Percentiles rank a stretch among this genome's conserved stretches.
phyloP scores from a whole-genome alignment of 108 stramenopile genomes.

The Cyclotella kingstonii region DNA sequence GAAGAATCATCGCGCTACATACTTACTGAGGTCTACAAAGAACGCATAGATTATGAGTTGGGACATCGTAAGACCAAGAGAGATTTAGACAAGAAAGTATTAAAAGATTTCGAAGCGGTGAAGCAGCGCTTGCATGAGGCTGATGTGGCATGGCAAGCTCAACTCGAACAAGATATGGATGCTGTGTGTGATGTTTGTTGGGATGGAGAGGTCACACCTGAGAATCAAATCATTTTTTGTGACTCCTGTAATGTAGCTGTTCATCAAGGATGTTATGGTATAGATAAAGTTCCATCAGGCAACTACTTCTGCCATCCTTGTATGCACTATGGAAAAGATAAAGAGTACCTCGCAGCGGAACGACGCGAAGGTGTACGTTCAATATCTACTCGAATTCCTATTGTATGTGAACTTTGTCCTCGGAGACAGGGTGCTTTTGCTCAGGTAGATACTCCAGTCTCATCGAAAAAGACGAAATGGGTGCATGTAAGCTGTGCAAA shows the following conservation, averaged over 20 bases:
- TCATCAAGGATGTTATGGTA: slow-evolving; percentile 87
- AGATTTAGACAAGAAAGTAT: slow-evolving; percentile 25
- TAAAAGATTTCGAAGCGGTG: slow-evolving; percentile 44
- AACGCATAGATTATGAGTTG: slow-evolving; percentile 50
- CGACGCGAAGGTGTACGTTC: slow-evolving; percentile 40
- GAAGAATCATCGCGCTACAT: slow-evolving; percentile 51
- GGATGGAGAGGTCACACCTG: slow-evolving; percentile 85
- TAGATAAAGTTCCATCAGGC: slow-evolving; percentile 81
- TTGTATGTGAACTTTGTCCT: slow-evolving; percentile 83
- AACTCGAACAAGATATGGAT: slow-evolving; percentile 86
- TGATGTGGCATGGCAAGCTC: slow-evolving; percentile 62
- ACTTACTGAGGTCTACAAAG: slow-evolving; percentile 46
- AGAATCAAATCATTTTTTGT: slow-evolving; percentile 91
- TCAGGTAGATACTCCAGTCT: slow-evolving; percentile 35
- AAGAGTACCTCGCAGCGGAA: slow-evolving; percentile 44
- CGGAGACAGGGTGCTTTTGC: slow-evolving; percentile 74
- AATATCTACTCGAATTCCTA: slow-evolving; percentile 46
- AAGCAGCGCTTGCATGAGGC: slow-evolving; percentile 53
- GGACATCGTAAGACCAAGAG: slow-evolving; percentile 23
- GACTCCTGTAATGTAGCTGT: slow-evolving; percentile 88
- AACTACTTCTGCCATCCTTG: slow-evolving; percentile 89
- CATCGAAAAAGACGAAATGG: slow-evolving; percentile 53
- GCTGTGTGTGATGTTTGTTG: slow-evolving; percentile 84
- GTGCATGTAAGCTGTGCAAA: slow-evolving; percentile 84
- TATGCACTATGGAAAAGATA: slow-evolving; percentile 64